Evolutionary conservation across 2,329 filamentous ascomycete genomes (phyloP).

Genomic region (Ustulina deusta): DNA sequence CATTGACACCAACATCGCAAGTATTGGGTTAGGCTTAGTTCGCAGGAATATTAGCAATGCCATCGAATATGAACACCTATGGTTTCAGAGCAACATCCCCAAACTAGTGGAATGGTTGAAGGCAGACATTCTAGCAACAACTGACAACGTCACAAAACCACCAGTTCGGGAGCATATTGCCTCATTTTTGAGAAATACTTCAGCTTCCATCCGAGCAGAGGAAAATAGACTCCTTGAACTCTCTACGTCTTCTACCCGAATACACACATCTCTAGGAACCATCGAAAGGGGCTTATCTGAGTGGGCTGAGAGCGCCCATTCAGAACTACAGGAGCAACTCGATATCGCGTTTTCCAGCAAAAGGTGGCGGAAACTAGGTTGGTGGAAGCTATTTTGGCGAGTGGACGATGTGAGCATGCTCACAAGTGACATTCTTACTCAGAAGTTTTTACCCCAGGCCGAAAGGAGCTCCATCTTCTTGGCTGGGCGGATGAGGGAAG

Average conservation of each 20-base stretch:
- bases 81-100: conserved; percentile 79
- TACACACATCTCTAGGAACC: conserved; percentile 56
- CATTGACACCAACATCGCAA: conserved; percentile 73
- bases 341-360: conserved; percentile 80
- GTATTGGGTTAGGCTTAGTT: conserved; percentile 73
- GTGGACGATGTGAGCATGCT: conserved; percentile 92
- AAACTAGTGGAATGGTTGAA: conserved; percentile 75
- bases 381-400: conserved; percentile 97
- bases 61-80: conserved; percentile 77
- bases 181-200: conserved; percentile 71
- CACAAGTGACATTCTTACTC: conserved; percentile 80
- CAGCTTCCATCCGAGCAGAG: conserved; percentile 63
- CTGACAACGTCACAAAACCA: conserved; percentile 67
- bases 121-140: conserved; percentile 55
- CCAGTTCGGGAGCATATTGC: conserved; percentile 74
- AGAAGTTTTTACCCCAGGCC: conserved; percentile 80
- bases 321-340: conserved; percentile 83
- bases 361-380: conserved; percentile 83
- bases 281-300: conserved; percentile 71
- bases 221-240: conserved; percentile 56
- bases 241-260: conserved; percentile 48
- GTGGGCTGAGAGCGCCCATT: conserved; percentile 85
- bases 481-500: conserved; percentile 76
- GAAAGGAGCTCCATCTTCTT: conserved; percentile 88
- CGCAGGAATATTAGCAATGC: conserved; percentile 77